Evolutionary conservation across 1,284 basidiomycete species (phyloP).

Genomic region (Ceraceosorus guamensis): DNA sequence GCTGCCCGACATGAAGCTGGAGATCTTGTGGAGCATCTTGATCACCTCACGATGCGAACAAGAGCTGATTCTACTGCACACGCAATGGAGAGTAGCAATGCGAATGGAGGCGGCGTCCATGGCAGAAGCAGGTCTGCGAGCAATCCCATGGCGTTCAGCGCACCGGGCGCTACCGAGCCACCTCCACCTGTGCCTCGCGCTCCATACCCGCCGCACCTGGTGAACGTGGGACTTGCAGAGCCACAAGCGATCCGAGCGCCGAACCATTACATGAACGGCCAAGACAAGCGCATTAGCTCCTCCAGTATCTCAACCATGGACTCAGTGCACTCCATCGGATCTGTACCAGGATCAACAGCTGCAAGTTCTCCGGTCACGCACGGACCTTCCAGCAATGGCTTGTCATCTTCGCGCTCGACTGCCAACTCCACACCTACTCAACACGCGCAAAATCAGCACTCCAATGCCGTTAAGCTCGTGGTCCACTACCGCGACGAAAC

Average conservation of each 20-base stretch:
- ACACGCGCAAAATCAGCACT: conserved; percentile 4
- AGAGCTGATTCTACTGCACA: no score
- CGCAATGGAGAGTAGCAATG: no score
- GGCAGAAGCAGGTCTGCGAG: conserved; percentile 23
- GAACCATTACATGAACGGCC: not conserved
- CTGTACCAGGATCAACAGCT: conserved; percentile 29
- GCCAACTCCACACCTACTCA: not conserved
- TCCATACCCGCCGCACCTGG: not conserved
- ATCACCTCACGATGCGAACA: no score
- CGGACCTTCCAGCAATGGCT: not conserved
- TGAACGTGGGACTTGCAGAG: conserved; percentile 7
- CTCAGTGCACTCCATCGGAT: conserved; percentile 21
- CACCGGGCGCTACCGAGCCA: conserved; percentile 13
- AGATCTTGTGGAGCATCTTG: no score
- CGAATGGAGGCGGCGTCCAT: no score
- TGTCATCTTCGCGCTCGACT: not conserved
- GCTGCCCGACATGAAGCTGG: no score
- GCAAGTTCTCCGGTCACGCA: conserved; percentile 31
- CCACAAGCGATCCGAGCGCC: not conserved
- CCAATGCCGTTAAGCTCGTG: conserved; percentile 42
- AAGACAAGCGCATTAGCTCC: conserved; percentile 26
- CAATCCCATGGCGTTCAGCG: conserved; percentile 25
- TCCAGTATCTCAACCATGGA: conserved; percentile 32
- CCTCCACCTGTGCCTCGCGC: conserved; percentile 28
- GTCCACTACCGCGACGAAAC: conserved; percentile 82